A percentile compares a stretch with the other conserved stretches of the same genome.
Evolutionary conservation across 2,329 filamentous ascomycete genomes (phyloP).

Genomic region (Arthrobotrys iridis): DNA sequence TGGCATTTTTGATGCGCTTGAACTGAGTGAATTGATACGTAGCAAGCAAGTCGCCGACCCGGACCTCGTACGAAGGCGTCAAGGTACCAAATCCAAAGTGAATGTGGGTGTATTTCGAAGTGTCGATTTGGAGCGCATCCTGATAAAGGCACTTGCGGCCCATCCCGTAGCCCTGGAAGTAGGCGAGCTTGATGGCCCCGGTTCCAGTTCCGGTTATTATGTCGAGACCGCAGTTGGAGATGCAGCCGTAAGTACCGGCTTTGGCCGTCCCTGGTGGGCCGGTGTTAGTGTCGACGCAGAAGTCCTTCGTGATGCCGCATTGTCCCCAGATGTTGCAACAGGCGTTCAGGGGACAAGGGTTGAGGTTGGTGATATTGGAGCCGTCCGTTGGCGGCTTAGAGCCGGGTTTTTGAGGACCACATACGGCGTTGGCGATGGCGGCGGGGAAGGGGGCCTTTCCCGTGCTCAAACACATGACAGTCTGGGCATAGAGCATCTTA

Average conservation of each 20-base stretch:
- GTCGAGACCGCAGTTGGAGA: conserved; percentile 63
- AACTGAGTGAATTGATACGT: conserved; percentile 60
- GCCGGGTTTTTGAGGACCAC: conserved; percentile 60
- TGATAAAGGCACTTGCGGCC: conserved; percentile 60
- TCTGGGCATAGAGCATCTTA: conserved; percentile 58
- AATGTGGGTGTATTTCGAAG: conserved; percentile 59
- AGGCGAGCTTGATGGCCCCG: conserved; percentile 59
- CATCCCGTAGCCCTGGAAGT: conserved; percentile 60
- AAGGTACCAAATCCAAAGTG: conserved; percentile 62
- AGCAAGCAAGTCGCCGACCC: conserved; percentile 56
- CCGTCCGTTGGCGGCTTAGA: conserved; percentile 11
- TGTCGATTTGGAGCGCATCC: conserved; percentile 56
- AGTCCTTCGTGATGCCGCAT: conserved; percentile 64
- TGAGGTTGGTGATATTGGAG: conserved; percentile 56
- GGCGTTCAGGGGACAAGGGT: conserved; percentile 61
- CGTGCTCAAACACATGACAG: conserved; percentile 62
- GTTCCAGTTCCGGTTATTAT: conserved; percentile 58
- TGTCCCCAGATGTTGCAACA: conserved; percentile 64
- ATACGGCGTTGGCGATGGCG: conserved; percentile 61
- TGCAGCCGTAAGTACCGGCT: conserved; percentile 61
- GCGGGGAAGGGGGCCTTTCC: conserved; percentile 63
- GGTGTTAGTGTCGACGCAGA: conserved; percentile 61
- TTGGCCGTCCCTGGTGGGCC: conserved; percentile 62
- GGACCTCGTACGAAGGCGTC: conserved; percentile 59
- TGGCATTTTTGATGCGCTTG: conserved; percentile 58